Conservation (phyloP, 2,329 filamentous ascomycete genomes). For the Alternaria alternata region DNA sequence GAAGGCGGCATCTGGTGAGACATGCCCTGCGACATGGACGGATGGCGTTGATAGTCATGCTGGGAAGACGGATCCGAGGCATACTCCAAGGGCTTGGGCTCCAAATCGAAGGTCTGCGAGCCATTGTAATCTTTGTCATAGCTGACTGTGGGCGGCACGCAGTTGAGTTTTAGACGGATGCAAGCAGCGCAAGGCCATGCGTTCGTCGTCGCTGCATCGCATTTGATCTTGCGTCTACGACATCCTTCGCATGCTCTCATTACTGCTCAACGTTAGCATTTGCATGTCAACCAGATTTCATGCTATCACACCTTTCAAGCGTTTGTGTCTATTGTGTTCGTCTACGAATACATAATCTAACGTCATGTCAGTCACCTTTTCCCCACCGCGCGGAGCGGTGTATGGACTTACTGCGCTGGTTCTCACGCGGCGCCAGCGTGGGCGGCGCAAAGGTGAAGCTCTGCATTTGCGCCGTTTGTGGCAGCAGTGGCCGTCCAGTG, state of each 20-base stretch:
- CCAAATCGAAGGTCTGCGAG: conserved; percentile 53
- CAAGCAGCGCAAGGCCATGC: conserved; percentile 97
- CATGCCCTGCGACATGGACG: conserved; percentile 41
- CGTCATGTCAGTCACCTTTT: conserved; percentile 28
- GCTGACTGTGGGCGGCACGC: conserved; percentile 84
- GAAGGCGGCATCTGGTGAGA: conserved; percentile 40
- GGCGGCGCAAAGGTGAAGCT: conserved; percentile 78
- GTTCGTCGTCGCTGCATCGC: conserved; percentile 95
- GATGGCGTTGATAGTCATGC: conserved; percentile 51
- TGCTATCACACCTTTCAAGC: conserved; percentile 77
- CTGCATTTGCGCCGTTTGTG: conserved; percentile 74
- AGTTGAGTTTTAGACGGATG: conserved; percentile 88
- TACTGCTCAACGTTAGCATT: conserved; percentile 63
- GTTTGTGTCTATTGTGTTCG: conserved; percentile 97
- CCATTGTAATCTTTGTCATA: conserved; percentile 68
- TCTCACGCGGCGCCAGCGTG: conserved; percentile 71
- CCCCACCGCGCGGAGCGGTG: conserved; percentile 3
- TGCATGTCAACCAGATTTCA: background rate
- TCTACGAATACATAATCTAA: conserved; percentile 98
- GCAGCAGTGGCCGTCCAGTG: conserved; percentile 68
- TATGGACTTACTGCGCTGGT: conserved; percentile 77
- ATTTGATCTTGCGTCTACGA: conserved; percentile 94
- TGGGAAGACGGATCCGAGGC: conserved; percentile 49
- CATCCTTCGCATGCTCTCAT: conserved; percentile 98
- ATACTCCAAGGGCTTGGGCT: conserved; percentile 51